These are phyloP conservation scores for Volvox carteri DNA, from an alignment of 163 green algal species.

Conservation along the genomic window DNA sequence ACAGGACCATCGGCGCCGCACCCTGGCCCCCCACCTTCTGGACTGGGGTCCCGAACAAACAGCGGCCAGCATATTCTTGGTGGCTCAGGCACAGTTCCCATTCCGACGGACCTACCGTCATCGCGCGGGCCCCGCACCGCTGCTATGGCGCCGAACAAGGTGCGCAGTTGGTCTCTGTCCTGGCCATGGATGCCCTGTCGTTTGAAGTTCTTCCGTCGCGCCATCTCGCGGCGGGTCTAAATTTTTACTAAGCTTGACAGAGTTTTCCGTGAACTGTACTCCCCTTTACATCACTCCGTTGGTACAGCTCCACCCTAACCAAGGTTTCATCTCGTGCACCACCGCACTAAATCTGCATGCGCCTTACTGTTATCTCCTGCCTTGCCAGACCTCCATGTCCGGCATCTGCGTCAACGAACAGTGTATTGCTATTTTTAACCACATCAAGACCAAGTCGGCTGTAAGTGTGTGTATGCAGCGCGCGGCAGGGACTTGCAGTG, in stretches of 20 bases:
- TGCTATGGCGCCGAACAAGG: conserved; percentile 13
- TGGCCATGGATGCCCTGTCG: too few relatives aligned
- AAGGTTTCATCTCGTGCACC: too few relatives aligned
- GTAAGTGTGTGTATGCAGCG: conserved; percentile 69
- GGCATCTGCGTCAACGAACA: conserved; percentile 88
- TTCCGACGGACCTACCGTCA: conserved; percentile 77
- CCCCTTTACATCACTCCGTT: too few relatives aligned
- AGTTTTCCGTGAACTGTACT: too few relatives aligned
- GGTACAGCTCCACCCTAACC: too few relatives aligned
- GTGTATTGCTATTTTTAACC: conserved; percentile 91
- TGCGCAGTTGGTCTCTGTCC: background rate
- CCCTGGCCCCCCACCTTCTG: background rate
- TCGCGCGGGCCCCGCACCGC: background rate
- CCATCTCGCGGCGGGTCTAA: too few relatives aligned
- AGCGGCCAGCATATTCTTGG: background rate
- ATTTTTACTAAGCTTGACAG: too few relatives aligned
- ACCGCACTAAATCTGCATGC: background rate
- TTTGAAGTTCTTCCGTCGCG: too few relatives aligned
- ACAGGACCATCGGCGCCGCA: background rate
- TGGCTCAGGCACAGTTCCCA: conserved; percentile 32
- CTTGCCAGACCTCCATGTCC: conserved; percentile 90
- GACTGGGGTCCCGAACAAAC: conserved; percentile 7
- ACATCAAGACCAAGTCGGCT: conserved; percentile 87
- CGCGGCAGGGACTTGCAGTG: too few relatives aligned
- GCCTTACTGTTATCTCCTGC: background rate